These are phyloP conservation scores for Lipomyces spencermartinsiae DNA, from an alignment of 805 yeast species.

Conservation along the genomic window DNA sequence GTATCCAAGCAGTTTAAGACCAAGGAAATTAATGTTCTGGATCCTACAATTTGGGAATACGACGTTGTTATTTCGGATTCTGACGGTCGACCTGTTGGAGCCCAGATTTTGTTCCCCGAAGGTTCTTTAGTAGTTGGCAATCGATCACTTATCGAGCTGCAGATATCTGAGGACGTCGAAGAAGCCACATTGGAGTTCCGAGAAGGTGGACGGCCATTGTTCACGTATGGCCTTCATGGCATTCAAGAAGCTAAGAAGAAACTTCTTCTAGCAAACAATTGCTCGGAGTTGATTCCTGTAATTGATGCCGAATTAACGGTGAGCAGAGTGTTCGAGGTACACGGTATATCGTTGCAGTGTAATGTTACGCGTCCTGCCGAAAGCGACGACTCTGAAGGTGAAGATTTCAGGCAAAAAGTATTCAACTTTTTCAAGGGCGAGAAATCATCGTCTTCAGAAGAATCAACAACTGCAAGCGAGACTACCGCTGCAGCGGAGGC, in stretches of 20 bases:
- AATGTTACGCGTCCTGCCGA: conserved; percentile 46
- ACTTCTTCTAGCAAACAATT: conserved; percentile 21
- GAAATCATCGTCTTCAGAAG: conserved; percentile 16
- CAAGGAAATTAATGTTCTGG: conserved; percentile 64
- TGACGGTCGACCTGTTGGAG: conserved; percentile 38
- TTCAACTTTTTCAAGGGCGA: conserved; percentile 30
- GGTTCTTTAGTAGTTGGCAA: conserved; percentile 52
- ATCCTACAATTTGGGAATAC: conserved; percentile 60
- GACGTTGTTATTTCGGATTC: conserved; percentile 46
- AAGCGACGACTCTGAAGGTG: conserved; percentile 19
- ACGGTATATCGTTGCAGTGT: conserved; percentile 25
- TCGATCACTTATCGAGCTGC: conserved; percentile 7
- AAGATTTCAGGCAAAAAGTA: conserved; percentile 41
- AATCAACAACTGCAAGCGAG: conserved; percentile 10
- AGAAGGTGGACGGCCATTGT: conserved; percentile 21
- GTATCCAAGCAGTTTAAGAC: conserved; percentile 72
- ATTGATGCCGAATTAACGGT: conserved; percentile 31
- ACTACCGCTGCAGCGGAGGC: conserved; percentile 25
- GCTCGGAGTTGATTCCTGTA: conserved; percentile 24
- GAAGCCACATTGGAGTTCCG: conserved; percentile 22
- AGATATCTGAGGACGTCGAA: conserved; percentile 18
- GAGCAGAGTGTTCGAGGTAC: conserved; percentile 25
- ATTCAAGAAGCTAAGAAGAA: conserved; percentile 24
- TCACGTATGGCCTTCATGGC: conserved; percentile 15
- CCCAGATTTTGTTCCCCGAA: conserved; percentile 52